These are phyloP conservation scores for Silene vulgaris DNA, from an alignment of 179 eudicot species.

Conservation along the genomic window DNA sequence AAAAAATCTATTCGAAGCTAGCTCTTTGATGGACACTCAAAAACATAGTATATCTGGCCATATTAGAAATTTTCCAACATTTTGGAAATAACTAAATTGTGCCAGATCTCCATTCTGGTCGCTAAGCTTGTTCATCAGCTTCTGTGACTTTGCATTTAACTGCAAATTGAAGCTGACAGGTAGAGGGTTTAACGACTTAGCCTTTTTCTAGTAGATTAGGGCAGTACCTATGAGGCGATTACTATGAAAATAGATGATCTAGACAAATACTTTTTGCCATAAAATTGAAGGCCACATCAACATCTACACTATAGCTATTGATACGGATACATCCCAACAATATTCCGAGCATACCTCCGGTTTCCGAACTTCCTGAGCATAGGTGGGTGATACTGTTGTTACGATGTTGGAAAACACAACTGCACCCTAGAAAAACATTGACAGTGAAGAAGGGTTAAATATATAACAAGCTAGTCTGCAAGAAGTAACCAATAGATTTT, in stretches of 20 bases:
- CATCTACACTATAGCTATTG: not conserved
- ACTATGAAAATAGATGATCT: not conserved
- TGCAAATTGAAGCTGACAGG: not conserved
- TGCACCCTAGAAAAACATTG: slow-evolving; percentile 60
- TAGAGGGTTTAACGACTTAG: not conserved
- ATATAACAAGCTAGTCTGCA: not conserved
- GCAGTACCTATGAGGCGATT: not conserved
- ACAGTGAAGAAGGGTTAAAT: slow-evolving; percentile 17
- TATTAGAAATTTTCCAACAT: not conserved
- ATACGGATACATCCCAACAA: not conserved
- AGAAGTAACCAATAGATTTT: not conserved
- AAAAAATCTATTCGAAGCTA: not conserved
- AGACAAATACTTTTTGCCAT: not conserved
- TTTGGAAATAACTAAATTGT: not conserved
- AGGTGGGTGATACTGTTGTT: slow-evolving; percentile 94
- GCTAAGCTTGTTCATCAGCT: not conserved
- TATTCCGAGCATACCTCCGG: slow-evolving; percentile 55
- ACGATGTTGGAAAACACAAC: slow-evolving; percentile 94
- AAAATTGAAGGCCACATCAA: not conserved
- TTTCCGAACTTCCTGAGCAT: slow-evolving; percentile 79
- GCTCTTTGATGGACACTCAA: not conserved
- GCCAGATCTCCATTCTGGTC: not conserved
- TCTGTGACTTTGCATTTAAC: not conserved
- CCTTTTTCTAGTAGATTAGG: not conserved
- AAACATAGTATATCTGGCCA: not conserved